Base-by-base conservation (phyloP, 1,284 basidiomycete genomes). In the Chiua sp. region DNA sequence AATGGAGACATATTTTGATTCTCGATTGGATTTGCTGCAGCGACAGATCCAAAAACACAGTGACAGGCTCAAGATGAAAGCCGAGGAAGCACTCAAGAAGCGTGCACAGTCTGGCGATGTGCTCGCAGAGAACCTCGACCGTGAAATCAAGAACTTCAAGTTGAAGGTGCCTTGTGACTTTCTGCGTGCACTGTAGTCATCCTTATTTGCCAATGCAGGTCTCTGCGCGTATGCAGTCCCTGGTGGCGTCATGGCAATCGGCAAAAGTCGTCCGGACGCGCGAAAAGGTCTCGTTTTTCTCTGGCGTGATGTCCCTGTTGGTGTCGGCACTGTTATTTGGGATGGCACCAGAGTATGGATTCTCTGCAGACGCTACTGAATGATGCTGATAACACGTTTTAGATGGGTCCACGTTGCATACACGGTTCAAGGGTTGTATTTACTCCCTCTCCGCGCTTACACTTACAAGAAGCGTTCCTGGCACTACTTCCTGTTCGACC, bases 401-500 rank as follows among this genome's bases (percentile, higher is more conserved):
- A 90, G 90, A 74, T 93, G 89, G 86, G 80, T 94, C 28, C 92
- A 93, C 64, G 80, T 93, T 22, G 79, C 86, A 15, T 95, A 94
- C 74, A 93, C 94, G 1, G 68, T 90, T 0, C 89, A 92, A 70
- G 84, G 83, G 13, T 72, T 87, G 23, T 91, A 90, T 72, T 90
- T 96, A 61, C 82, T 98, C 7, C 92, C 94, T 1, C 75, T 92
- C 39, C 90, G 95, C 53, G 84, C 83, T 16, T 96, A 91, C 76
- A 83, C 78, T 44, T 96, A 96, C 82, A 96, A 96, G 83, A 88
- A 90, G 72, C 91, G 88, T 53, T 84, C 85, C 4, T 96, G 90
- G 88, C 94, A 96, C 74, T 98, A 98, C 78, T 98, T 98, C 80
- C 82, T 97, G 50, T 96, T 96, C 75, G 95, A 94, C 74, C 79